phyloP scores from a whole-genome alignment of 2,329 filamentous ascomycete genomes.

The Aureobasidium mangrovei region DNA sequence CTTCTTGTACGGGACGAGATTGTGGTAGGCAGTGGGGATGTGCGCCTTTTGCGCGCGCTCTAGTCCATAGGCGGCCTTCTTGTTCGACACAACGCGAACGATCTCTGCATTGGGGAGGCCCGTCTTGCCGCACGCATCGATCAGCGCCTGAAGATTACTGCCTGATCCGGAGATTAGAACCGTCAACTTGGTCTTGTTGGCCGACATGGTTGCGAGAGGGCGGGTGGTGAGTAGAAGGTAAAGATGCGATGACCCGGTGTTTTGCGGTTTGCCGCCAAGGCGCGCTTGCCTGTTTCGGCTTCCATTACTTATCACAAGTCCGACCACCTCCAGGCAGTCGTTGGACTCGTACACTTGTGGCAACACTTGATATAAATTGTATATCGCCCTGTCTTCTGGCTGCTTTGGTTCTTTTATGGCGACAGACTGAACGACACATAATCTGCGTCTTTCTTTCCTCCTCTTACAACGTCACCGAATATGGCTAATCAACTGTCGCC shows the following conservation, averaged over 20 bases:
- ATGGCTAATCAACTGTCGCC: constrained; percentile 18
- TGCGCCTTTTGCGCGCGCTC: constrained; percentile 48
- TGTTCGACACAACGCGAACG: constrained; percentile 57
- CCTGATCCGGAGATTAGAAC: constrained; percentile 59
- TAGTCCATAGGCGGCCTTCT: constrained; percentile 56
- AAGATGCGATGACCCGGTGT: not conserved
- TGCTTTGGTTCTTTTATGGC: not conserved
- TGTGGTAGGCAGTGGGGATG: constrained; percentile 74
- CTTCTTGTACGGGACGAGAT: constrained; percentile 68
- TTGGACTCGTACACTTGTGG: constrained; percentile 9
- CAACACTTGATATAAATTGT: constrained; percentile 6
- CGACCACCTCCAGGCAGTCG: constrained; percentile 11
- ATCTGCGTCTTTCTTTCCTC: not conserved
- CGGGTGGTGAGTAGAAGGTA: not conserved
- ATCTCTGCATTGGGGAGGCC: constrained; percentile 46
- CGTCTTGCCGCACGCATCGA: constrained; percentile 46
- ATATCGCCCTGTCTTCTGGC: not conserved
- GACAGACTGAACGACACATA: not conserved
- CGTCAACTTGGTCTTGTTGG: constrained; percentile 18
- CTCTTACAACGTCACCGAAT: not conserved
- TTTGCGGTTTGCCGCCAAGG: constrained; percentile 6
- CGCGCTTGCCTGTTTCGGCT: constrained; percentile 9
- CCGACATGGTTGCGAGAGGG: constrained; percentile 1
- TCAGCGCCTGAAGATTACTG: constrained; percentile 71
- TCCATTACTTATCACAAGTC: constrained; percentile 2